Evolutionary conservation across 2,329 filamentous ascomycete genomes (phyloP), one percentile per base, ranked within the genome.

Genomic region (Westerdykella sp.): DNA sequence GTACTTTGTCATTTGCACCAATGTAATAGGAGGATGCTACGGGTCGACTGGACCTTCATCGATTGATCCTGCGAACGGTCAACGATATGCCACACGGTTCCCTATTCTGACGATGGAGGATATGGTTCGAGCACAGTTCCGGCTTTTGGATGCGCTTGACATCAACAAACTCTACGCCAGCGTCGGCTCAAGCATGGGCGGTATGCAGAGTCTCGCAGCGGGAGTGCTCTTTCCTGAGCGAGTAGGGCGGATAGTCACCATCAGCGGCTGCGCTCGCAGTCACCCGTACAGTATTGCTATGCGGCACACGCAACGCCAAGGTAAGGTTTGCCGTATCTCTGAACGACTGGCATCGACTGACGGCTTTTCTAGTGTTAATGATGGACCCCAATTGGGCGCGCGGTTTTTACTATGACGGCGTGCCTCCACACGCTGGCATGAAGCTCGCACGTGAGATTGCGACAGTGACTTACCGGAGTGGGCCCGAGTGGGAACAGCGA

Each of bases 261-360:
- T 97, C 60, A 94, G 86, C 60, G 93, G 91, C 11, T 98, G 93
- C 66, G 93, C 91, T 1, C 78, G 93, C 50, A 94, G 86, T 55
- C 93, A 98, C 65, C 93, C 93, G 0, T 98, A 98, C 72, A 95
- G 90, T 67, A 95, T 98, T 64, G 93, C 93, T 28, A 96, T 98
- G 91, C 83, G 93, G 42, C 93, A 98, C 69, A 95, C 91, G 0
- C 93, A 98, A 69, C 83, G 93, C 22, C 93, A 97, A 71, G 72
- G 72, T 72, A 56, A 23, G 61, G 35, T 22, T 31, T 35, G 3
- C 16, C 18, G 31, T 15, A 25, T 18, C 30, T 35, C 12, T 16
- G 47, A 59, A 41, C 56, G 40, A 25, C 25, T 9, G 25, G 11
- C 42, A 13, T 36, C 25, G 15, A 31, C 48, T 46, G 40, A 55